These are phyloP conservation scores for Carpinus viminea DNA, from an alignment of 306 rosid species.

Conservation along the genomic window DNA sequence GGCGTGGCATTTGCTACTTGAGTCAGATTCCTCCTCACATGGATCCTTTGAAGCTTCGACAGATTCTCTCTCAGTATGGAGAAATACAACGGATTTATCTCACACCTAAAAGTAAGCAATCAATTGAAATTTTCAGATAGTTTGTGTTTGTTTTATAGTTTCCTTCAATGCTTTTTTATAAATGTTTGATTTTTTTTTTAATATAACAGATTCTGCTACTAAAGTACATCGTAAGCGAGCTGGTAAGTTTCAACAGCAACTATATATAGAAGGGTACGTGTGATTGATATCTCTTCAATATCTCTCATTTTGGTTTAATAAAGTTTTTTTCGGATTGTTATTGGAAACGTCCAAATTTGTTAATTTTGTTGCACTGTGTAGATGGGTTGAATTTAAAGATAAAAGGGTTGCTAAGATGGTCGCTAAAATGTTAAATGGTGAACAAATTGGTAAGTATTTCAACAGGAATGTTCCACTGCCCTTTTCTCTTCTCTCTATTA, in stretches of 20 bases:
- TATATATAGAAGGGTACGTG: conserved; percentile 73
- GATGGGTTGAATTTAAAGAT: conserved; percentile 87
- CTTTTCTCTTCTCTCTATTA: not conserved
- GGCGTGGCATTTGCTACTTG: conserved; percentile 77
- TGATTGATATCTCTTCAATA: conserved; percentile 1
- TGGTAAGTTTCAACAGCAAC: conserved; percentile 50
- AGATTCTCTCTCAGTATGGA: conserved; percentile 68
- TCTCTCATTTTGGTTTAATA: conserved; percentile 19
- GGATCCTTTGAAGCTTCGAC: conserved; percentile 72
- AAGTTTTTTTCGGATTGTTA: not conserved
- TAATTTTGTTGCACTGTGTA: conserved; percentile 32
- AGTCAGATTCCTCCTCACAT: conserved; percentile 87
- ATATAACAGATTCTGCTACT: conserved; percentile 44
- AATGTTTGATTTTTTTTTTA: conserved; percentile 12
- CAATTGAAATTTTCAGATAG: not conserved
- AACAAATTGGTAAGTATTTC: conserved; percentile 68
- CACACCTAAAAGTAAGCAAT: conserved; percentile 51
- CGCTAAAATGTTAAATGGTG: conserved; percentile 81
- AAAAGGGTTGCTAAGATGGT: conserved; percentile 80
- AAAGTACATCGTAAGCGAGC: conserved; percentile 43
- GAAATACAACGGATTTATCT: conserved; percentile 75
- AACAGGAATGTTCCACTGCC: not conserved
- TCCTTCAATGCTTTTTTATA: not conserved
- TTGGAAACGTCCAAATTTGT: conserved; percentile 10
- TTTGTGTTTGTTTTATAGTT: not conserved